Conservation (phyloP, 805 yeast genomes). For the Teunomyces barrocoloradensis region DNA sequence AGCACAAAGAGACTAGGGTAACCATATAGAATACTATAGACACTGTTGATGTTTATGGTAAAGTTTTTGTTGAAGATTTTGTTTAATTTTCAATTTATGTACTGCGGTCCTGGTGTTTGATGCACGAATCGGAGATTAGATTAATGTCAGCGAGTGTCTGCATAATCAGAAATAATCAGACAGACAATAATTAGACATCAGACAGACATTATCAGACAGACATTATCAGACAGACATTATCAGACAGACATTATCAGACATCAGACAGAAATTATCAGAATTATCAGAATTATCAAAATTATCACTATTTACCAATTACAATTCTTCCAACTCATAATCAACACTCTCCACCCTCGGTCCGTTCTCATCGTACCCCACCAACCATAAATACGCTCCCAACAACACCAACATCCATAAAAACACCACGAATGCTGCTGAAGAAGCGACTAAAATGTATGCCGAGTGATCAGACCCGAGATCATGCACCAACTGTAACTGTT, state of each 20-base stretch:
- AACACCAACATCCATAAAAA: constrained; percentile 64
- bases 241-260: no score
- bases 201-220: no score
- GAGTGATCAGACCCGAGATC: constrained; percentile 82
- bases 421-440: constrained; percentile 71
- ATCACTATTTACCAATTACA: constrained; percentile 10
- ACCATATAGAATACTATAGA: no score
- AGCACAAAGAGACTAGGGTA: no score
- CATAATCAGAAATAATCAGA: no score
- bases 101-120: neutral
- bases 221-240: no score
- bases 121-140: neutral
- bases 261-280: no score
- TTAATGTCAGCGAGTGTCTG: constrained; percentile 11
- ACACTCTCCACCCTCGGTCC: constrained; percentile 27
- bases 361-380: constrained; percentile 42
- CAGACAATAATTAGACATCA: no score
- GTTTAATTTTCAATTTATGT: neutral
- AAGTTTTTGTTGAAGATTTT: neutral
- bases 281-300: no score
- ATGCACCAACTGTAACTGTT: constrained; percentile 69
- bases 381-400: constrained; percentile 53
- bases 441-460: constrained; percentile 69
- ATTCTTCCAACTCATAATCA: constrained; percentile 37
- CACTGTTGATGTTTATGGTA: neutral